Conservation (phyloP, 257 asterid species). For the Ajuga chamaepitys region DNA sequence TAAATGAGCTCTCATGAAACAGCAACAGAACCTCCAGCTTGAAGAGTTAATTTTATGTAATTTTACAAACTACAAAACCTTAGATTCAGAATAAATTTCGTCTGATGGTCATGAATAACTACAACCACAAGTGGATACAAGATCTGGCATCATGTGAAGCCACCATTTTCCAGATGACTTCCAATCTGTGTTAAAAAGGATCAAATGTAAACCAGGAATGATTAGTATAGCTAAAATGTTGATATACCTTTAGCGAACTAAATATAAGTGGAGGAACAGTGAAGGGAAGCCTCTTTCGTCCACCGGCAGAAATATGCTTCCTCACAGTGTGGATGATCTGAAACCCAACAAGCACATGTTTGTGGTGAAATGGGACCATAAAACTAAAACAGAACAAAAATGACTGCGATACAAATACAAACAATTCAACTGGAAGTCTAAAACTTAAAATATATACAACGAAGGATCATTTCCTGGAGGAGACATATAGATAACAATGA, state of each 20-base stretch:
- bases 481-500: neutral
- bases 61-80: neutral
- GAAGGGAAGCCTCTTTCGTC: slow-evolving; percentile 81
- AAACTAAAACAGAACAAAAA: neutral
- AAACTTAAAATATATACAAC: neutral
- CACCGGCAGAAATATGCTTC: slow-evolving; percentile 88
- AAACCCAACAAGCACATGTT: slow-evolving; percentile 20
- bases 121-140: slow-evolving; percentile 4
- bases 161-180: slow-evolving; percentile 7
- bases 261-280: slow-evolving; percentile 92
- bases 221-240: slow-evolving; percentile 13
- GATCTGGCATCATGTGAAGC: slow-evolving; percentile 9
- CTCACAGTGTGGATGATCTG: slow-evolving; percentile 77
- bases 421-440: slow-evolving; percentile 9
- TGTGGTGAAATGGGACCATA: slow-evolving; percentile 2
- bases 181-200: slow-evolving; percentile 10
- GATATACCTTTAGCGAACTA: slow-evolving; percentile 68
- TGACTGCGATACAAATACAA: neutral
- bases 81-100: neutral
- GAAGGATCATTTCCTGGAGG: slow-evolving; percentile 1
- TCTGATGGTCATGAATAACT: neutral
- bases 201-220: slow-evolving; percentile 7
- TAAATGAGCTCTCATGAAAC: neutral
- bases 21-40: neutral
- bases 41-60: neutral